Evolutionary conservation across 495 filamentous ascomycete genomes (phyloP).

Genomic region (Xylona heveae): DNA sequence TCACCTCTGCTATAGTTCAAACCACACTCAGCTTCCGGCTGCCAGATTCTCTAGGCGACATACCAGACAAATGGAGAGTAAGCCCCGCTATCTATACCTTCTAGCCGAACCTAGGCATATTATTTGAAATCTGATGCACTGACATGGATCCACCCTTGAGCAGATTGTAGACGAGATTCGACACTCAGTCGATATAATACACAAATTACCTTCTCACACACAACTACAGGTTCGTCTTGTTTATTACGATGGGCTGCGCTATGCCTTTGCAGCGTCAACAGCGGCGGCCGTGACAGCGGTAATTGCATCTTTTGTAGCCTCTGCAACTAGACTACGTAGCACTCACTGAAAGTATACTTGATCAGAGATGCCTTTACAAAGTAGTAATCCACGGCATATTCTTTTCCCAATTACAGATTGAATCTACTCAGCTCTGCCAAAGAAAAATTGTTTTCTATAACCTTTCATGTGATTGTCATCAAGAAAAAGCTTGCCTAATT

Average conservation of each 20-base stretch:
- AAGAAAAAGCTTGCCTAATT: no score
- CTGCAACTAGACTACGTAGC: no score
- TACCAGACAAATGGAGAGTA: constrained; percentile 49
- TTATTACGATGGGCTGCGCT: constrained; percentile 32
- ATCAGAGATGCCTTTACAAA: no score
- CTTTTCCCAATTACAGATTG: no score
- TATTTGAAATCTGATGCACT: constrained; percentile 11
- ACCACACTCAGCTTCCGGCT: constrained; percentile 37
- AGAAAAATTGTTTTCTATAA: no score
- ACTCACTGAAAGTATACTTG: no score
- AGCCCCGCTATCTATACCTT: constrained; percentile 16
- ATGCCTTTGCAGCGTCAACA: constrained; percentile 32
- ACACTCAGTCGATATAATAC: constrained; percentile 34
- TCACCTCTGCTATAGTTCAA: constrained; percentile 40
- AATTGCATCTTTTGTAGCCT: no score
- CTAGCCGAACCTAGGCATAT: constrained; percentile 4
- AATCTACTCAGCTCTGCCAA: no score
- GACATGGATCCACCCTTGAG: no score
- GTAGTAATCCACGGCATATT: no score
- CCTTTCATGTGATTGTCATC: no score
- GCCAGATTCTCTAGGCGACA: constrained; percentile 31
- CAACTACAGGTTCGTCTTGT: constrained; percentile 37
- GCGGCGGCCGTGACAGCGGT: constrained; percentile 27
- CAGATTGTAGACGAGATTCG: constrained; percentile 39
- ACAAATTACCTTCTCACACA: constrained; percentile 30